Evolutionary conservation across 768 basidiomycete genomes (phyloP).

Genomic region (Leucosporidium scottii): DNA sequence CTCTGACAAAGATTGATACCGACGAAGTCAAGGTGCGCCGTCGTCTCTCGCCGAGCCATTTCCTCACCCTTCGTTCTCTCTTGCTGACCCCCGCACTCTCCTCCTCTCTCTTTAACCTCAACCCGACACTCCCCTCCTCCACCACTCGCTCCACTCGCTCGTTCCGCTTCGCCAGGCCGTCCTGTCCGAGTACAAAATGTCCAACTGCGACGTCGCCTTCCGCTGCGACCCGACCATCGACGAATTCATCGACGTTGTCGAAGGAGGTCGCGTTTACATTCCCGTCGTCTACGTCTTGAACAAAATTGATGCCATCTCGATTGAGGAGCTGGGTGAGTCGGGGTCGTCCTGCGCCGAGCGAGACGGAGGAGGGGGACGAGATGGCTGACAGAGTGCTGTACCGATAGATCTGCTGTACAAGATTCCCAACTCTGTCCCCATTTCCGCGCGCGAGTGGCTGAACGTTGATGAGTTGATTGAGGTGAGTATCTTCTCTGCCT

Average conservation of each 20-base stretch:
- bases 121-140: too few species aligned
- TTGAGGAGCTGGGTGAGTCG: conserved; percentile 84
- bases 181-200: conserved; percentile 77
- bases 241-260: conserved; percentile 93
- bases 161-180: conserved; percentile 50
- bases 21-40: conserved; percentile 68
- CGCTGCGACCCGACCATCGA: conserved; percentile 89
- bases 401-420: conserved; percentile 56
- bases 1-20: conserved; percentile 87
- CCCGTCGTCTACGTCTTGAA: conserved; percentile 80
- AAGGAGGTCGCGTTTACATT: conserved; percentile 94
- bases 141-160: too few species aligned
- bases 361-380: conserved; percentile 2
- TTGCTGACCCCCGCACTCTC: too few species aligned
- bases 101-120: too few species aligned
- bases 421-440: conserved; percentile 90
- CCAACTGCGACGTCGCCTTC: conserved; percentile 84
- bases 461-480: conserved; percentile 92
- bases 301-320: conserved; percentile 90
- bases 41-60: too few species aligned
- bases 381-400: conserved; percentile 4
- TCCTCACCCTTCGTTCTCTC: too few species aligned
- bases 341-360: conserved; percentile 39
- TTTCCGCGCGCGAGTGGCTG: conserved; percentile 89
- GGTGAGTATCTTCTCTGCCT: neutral